Percentiles rank a stretch among this genome's conserved stretches.
Conservation (phyloP, 2,329 filamentous ascomycete species). For the Trichophyton simii region DNA sequence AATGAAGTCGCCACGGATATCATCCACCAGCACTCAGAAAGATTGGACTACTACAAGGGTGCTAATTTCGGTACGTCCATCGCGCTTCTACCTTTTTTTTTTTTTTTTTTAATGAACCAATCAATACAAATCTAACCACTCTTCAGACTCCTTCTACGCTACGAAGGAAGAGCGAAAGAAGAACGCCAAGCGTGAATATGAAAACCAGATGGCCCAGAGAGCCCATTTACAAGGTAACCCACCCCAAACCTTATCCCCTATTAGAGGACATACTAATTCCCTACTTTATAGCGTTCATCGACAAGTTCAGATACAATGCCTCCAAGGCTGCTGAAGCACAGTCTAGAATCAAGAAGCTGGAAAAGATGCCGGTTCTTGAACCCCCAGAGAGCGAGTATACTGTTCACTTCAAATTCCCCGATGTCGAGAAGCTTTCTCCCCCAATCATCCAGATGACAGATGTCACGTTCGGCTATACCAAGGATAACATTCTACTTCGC, state of each 20-base stretch:
- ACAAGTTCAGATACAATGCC: slow-evolving; percentile 99
- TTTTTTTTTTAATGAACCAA: not conserved
- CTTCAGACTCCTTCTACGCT: slow-evolving; percentile 74
- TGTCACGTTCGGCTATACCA: slow-evolving; percentile 77
- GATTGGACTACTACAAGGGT: slow-evolving; percentile 95
- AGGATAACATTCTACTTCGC: slow-evolving; percentile 64
- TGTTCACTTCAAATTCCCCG: slow-evolving; percentile 93
- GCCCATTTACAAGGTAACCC: slow-evolving; percentile 64
- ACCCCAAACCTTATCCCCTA: not conserved
- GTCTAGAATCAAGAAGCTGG: slow-evolving; percentile 96
- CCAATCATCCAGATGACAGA: slow-evolving; percentile 96
- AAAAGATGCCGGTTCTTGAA: slow-evolving; percentile 88
- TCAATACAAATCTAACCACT: slow-evolving; percentile 12
- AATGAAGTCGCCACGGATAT: slow-evolving; percentile 99
- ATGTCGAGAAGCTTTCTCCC: slow-evolving; percentile 92
- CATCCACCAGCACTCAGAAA: slow-evolving; percentile 93
- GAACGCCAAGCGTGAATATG: slow-evolving; percentile 91
- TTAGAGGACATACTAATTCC: not conserved
- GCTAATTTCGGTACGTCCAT: slow-evolving; percentile 60
- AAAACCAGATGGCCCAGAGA: slow-evolving; percentile 91
- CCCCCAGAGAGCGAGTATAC: slow-evolving; percentile 86
- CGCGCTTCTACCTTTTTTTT: not conserved
- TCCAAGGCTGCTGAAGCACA: slow-evolving; percentile 97
- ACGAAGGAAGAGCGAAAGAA: slow-evolving; percentile 96
- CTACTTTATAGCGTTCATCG: slow-evolving; percentile 60